Evolutionary conservation across 306 rosid genomes (phyloP).

Genomic region (Dryas alaskensis): DNA sequence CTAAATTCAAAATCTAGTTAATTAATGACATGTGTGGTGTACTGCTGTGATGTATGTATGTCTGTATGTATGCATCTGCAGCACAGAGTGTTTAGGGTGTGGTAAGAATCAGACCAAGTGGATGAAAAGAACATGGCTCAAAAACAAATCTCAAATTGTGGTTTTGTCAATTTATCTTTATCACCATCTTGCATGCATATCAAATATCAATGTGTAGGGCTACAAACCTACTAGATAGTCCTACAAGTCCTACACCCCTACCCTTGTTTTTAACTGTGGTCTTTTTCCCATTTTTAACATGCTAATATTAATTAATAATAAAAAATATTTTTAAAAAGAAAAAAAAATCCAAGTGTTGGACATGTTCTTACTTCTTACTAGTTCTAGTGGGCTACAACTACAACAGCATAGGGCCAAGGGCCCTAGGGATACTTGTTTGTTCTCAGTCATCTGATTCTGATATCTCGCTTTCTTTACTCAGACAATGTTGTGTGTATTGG

Average conservation of each 20-base stretch:
- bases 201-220: constrained; percentile 14
- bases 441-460: neutral
- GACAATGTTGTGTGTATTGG: neutral
- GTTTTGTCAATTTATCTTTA: constrained; percentile 7
- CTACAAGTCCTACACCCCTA: neutral
- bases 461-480: constrained; percentile 2
- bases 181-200: neutral
- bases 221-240: neutral
- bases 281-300: neutral
- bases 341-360: neutral
- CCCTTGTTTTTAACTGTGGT: neutral
- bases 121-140: constrained; percentile 5
- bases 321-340: neutral
- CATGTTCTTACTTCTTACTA: neutral
- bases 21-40: too few relatives aligned
- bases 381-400: neutral
- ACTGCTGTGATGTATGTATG: too few relatives aligned
- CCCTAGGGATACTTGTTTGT: neutral
- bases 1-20: too few relatives aligned
- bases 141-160: neutral
- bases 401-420: neutral
- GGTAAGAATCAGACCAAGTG: neutral
- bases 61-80: too few relatives aligned
- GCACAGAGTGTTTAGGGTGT: neutral
- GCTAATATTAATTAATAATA: neutral